Base-by-base conservation (phyloP, 2,329 filamentous ascomycete species). In the Aspergillus sojae region DNA sequence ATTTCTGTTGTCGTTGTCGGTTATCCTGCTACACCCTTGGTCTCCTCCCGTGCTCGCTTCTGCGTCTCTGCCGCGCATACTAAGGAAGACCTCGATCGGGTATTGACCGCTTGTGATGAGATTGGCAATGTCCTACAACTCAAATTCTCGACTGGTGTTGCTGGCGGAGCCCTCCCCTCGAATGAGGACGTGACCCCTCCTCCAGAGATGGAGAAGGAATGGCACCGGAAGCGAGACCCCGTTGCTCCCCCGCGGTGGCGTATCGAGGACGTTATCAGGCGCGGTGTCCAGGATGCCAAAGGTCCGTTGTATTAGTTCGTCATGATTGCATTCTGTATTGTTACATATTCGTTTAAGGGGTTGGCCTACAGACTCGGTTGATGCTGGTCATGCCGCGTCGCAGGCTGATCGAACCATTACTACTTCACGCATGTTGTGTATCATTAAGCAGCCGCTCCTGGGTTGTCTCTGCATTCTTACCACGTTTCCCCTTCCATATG, bases 1-100 rank as follows among this genome's bases (percentile, higher is more conserved):
- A 98, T 99, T 71, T 95, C 94, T 0, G 92, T 98, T 58, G 95
- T 99, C 45, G 92, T 99, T 53, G 95, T 99, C 65, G 95, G 94
- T 58, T 99, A 99, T 77, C 95, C 95, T 6, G 95, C 94, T 10
- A 99, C 95, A 2, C 95, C 95, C 1, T 86, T 99, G 53, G 96
- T 98, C 71, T 96, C 92, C 66, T 97, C 94, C 23, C 91, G 95
- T 67, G 95, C 93, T 57, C 91, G 95, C 55, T 97, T 99, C 87
- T 99, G 95, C 77, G 89, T 99, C 59, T 97, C 93, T 3, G 89
- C 95, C 2, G 93, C 95, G 1, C 95, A 99, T 83, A 99, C 96
- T 80, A 99, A 99, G 83, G 95, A 99, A 57, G 95, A 99, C 77
- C 86, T 99, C 72, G 95, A 99, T 78, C 89, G 94, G 56, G 82